Evolutionary conservation across 805 yeast genomes (phyloP).

Genomic region (Candida berthetii): DNA sequence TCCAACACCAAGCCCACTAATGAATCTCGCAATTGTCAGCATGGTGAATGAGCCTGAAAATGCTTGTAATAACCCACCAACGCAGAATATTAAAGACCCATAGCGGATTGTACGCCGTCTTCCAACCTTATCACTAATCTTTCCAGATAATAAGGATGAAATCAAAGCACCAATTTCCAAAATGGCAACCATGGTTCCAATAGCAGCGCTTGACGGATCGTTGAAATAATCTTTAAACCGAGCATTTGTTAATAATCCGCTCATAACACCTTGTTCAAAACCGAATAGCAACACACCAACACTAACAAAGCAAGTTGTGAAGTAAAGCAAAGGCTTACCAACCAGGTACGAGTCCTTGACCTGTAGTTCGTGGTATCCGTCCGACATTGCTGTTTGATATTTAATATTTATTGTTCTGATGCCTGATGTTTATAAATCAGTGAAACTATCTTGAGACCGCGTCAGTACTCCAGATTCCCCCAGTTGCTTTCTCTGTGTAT

Average conservation of each 20-base stretch:
- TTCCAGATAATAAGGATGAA: conserved; percentile 73
- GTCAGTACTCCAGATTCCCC: too few relatives aligned
- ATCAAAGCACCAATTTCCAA: conserved; percentile 84
- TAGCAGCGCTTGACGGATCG: conserved; percentile 64
- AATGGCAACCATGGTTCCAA: conserved; percentile 86
- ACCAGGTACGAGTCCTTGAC: conserved; percentile 17
- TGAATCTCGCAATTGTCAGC: conserved; percentile 69
- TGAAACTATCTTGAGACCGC: too few relatives aligned
- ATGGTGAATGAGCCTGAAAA: conserved; percentile 44
- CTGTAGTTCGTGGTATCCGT: conserved; percentile 17
- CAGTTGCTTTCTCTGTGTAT: too few relatives aligned
- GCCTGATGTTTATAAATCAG: too few relatives aligned
- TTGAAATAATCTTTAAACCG: conserved; percentile 65
- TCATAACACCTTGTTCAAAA: conserved; percentile 86
- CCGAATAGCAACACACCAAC: conserved; percentile 54
- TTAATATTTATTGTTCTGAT: too few relatives aligned
- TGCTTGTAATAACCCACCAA: conserved; percentile 76
- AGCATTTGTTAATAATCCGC: conserved; percentile 74
- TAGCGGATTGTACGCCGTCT: conserved; percentile 71
- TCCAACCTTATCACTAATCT: conserved; percentile 73
- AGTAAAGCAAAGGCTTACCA: conserved; percentile 20
- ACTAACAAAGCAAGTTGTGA: conserved; percentile 21
- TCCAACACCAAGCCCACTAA: conserved; percentile 87
- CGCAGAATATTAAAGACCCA: conserved; percentile 71
- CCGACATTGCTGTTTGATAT: not conserved